Base-by-base conservation (phyloP, 768 basidiomycete species). In the Austroboletus eburneus region DNA sequence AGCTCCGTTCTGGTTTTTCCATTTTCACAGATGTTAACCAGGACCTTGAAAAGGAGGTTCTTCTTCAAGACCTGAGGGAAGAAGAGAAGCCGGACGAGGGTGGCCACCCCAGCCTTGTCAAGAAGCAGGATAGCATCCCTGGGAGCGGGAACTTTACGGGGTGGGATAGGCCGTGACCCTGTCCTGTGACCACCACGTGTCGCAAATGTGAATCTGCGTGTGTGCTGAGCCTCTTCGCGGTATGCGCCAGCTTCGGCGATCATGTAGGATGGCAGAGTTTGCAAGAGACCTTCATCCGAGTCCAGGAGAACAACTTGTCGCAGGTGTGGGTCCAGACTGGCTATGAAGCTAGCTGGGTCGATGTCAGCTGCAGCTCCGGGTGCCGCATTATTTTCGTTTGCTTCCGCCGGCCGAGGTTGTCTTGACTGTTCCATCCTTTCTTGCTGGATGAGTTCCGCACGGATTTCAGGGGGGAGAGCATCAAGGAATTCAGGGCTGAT, bases 11-110 rank as follows among this genome's bases (percentile, higher is more conserved):
- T 79, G 0, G 95, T 93, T 59, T 87, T 90, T 3, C 81, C 72
- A 62, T 99, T 99, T 69, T 98, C 94, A 70, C 93, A 99, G 8
- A 99, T 75, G 62, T 98, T 95, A 52, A 91, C 85, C 29, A 99
- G 81, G 2, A 96, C 85, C 60, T 86, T 88, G 65, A 91, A 90
- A 12, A 99, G 75, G 20, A 88, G 68, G 40, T 79, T 85, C 70
- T 91, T 93, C 69, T 82, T 83, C 49, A 91, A 72, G 18, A 92
- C 85, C 55, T 96, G 91, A 4, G 96, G 96, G 77, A 92, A 96
- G 76, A 99, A 99, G 18, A 99, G 77, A 8, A 98, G 79, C 42
- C 94, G 83, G 34, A 97, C 83, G 16, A 99, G 81, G 20, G 86
- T 84, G 0, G 93, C 89, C 38, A 98, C 79, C 13, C 92, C 91